Conservation (phyloP, 2,329 filamentous ascomycete genomes). For the Trichoderma polysporum region DNA sequence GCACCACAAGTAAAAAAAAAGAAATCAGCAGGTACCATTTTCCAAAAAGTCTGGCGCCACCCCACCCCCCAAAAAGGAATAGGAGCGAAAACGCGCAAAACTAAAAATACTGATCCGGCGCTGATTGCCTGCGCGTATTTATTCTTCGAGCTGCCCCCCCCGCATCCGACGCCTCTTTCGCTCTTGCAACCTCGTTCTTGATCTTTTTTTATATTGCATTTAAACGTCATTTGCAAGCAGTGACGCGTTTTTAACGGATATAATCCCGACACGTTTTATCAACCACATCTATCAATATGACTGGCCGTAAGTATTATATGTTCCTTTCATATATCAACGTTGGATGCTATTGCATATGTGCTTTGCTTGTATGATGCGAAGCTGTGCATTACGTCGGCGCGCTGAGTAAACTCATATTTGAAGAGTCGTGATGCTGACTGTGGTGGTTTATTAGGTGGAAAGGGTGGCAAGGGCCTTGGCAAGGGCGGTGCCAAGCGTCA, state of each 20-base stretch:
- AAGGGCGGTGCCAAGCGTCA: constrained; percentile 99
- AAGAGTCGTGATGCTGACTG: constrained; percentile 43
- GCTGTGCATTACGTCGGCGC: neutral
- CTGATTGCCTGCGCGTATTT: constrained; percentile 43
- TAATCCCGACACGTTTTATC: constrained; percentile 18
- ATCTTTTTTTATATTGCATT: neutral
- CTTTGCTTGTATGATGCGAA: too few relatives aligned
- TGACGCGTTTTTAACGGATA: constrained; percentile 13
- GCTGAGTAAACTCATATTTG: neutral
- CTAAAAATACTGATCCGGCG: constrained; percentile 25
- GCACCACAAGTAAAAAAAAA: neutral
- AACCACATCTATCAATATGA: constrained; percentile 55
- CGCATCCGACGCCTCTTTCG: constrained; percentile 29
- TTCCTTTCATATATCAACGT: neutral
- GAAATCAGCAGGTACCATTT: constrained; percentile 18
- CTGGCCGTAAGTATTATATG: constrained; percentile 63
- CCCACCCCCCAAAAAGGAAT: constrained; percentile 22
- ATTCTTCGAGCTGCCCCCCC: constrained; percentile 32
- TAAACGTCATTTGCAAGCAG: neutral
- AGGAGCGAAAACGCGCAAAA: neutral
- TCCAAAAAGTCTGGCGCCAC: constrained; percentile 6
- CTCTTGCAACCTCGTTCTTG: constrained; percentile 24
- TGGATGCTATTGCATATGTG: neutral
- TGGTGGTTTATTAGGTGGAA: constrained; percentile 67
- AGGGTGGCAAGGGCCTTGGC: constrained; percentile 96